Base-by-base conservation (phyloP, 768 basidiomycete genomes). In the Podaxis carcinomalis region DNA sequence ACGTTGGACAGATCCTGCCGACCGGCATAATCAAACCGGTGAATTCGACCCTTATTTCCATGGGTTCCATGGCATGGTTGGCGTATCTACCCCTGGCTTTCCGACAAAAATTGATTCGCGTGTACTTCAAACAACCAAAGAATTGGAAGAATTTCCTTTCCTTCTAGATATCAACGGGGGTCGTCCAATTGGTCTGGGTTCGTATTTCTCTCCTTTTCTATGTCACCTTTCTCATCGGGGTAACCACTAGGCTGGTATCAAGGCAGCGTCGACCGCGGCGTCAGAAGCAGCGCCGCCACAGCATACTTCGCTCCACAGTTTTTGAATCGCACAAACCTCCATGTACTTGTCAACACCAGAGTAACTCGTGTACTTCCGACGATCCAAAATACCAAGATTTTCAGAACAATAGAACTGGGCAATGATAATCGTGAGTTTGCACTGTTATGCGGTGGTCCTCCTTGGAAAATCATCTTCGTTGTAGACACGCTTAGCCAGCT, bases 261-360 rank as follows among this genome's bases (percentile, higher is more conserved):
- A 47, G 54, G 59, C 5, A 70, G 61, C 19, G 61, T 66, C 23
- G 66, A 64, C 0, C 57, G 63, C 35, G 68, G 68, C 13, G 51
- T 57, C 11, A 51, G 66, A 37, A 63, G 62, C 46, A 67, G 56
- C 21, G 55, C 64, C 7, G 61, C 66, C 7, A 56, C 62, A 6
- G 59, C 59, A 42, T 67, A 67, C 57, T 62, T 67, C n/a, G 59
- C 49, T 37, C 62, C 68, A 0, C 59, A 73, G 5, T 64, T 67
- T 16, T 27, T 67, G 10, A 37, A 25, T 2, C 68, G 71, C 1
- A 27, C 56, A 9, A 73, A 73, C 49, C 56, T 73, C 4, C 54
- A 70, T 51, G 65, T 74, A 21, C 32, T 73, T 19, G n/a, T 68
- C 13, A 64, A 66, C 46, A 64, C 68, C n/a, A 61, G 58, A 7